Conservation (phyloP, 2,329 filamentous ascomycete genomes). For the Diaporthe citri region DNA sequence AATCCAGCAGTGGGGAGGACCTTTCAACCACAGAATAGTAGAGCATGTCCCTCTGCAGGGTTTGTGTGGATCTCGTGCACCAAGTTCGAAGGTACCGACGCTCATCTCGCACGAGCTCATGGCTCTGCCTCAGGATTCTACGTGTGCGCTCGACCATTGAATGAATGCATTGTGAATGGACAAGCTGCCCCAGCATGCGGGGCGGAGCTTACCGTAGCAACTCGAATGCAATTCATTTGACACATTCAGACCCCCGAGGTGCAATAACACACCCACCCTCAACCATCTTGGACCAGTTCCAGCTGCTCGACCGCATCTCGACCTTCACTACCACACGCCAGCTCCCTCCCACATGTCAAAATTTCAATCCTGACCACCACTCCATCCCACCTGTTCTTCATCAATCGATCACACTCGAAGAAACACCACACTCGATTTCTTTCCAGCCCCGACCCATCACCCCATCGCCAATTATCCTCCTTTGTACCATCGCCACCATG, state of each 20-base stretch:
- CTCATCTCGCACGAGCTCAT: not conserved
- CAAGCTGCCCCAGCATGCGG: not conserved
- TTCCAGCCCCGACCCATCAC: not conserved
- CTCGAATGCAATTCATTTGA: not conserved
- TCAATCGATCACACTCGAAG: not conserved
- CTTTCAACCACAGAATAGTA: not conserved
- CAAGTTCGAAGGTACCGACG: not conserved
- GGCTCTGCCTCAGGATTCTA: not conserved
- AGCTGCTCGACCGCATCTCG: not conserved
- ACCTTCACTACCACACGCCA: not conserved
- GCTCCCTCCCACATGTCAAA: not conserved
- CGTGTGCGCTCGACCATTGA: not conserved
- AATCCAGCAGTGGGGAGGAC: not conserved
- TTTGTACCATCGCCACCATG: not conserved
- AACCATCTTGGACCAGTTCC: not conserved
- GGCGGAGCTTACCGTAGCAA: not conserved
- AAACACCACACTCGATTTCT: not conserved
- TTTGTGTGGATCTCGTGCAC: not conserved
- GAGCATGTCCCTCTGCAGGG: not conserved
- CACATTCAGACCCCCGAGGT: not conserved
- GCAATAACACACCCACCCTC: not conserved
- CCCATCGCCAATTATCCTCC: not conserved
- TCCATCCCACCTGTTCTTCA: not conserved
- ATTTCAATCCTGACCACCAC: not conserved
- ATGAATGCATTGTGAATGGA: not conserved